Percentiles rank a stretch among this genome's conserved stretches.
phyloP scores from a whole-genome alignment of 441 rosid genomes.

The Rhodomyrtus psidioides region DNA sequence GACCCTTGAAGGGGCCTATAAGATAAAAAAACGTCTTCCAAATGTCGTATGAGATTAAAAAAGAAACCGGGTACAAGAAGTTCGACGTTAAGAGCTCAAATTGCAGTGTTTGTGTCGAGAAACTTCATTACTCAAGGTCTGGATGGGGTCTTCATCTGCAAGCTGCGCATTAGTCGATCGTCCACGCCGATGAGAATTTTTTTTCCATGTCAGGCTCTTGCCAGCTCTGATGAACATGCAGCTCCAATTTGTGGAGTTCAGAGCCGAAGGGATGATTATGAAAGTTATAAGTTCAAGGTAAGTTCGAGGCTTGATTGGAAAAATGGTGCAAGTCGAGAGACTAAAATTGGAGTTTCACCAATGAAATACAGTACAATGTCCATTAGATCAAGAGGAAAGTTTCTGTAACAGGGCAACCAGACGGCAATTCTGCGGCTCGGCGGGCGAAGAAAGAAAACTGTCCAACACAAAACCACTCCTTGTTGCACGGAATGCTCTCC shows the following conservation, averaged over 20 bases:
- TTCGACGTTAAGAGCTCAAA: neutral
- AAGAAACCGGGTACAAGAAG: neutral
- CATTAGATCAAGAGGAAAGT: neutral
- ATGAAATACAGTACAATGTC: neutral
- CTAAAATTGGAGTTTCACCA: neutral
- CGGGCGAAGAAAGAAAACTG: neutral
- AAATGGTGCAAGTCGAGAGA: neutral
- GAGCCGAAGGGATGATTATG: neutral
- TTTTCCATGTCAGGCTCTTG: neutral
- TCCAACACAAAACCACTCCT: neutral
- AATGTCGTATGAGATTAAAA: neutral
- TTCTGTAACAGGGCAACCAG: neutral
- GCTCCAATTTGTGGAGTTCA: neutral
- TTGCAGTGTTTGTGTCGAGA: neutral
- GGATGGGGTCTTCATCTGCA: neutral
- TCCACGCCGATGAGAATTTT: neutral
- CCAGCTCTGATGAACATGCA: neutral
- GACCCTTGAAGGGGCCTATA: neutral
- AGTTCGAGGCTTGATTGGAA: neutral
- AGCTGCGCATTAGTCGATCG: neutral
- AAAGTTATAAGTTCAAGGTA: neutral
- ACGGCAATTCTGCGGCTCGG: too few species aligned
- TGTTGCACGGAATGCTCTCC: neutral
- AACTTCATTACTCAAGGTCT: neutral
- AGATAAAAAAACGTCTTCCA: neutral